Evolutionary conservation across 805 yeast genomes (phyloP), one percentile per base, ranked within the genome.

Genomic region (Starmerella riodocensis): DNA sequence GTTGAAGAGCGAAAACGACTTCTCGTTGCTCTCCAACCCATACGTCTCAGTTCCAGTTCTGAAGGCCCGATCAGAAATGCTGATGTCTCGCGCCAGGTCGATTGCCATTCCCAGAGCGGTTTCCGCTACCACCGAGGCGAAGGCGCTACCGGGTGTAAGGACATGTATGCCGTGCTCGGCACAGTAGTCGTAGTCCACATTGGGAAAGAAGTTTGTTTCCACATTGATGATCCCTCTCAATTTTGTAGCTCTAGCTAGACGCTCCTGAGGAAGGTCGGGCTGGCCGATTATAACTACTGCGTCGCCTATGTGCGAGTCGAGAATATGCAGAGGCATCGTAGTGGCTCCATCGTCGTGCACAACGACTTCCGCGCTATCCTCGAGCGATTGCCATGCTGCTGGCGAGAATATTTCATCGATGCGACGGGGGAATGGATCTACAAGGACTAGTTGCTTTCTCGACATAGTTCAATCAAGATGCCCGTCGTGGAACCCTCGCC

Each of bases 31-130:
- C 27, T 30, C 40, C 23, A 37, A 21, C 6, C 40, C 40, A 25
- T 37, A 37, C 27, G 11, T 16, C 22, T 37, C 40, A 12, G 16
- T n/a, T 4, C 30, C 35, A 8, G 13, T 26, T 6, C 40, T 23
- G 19, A 37, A 37, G 8, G 6, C 17, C 5, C 36, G n/a, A 20
- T 37, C 40, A 4, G 40, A 30, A 3, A 13, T 14, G 9, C 36
- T 31, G 19, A 37, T 37, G 9, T 36, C 40, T 11, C 40, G 13
- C 14, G 32, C 29, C 18, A 37, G 31, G 33, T 37, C 40, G 18
- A 37, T 37, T 3, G 40, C 40, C 40, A 37, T 37, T n/a, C 34
- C 40, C 4, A 37, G 36, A n/a, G 40, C 22, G n/a, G 19, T 23
- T 14, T 37, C 40, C 25, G 40, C 40, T 6, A 37, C 40, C 3